Conservation (phyloP, 495 filamentous ascomycete species). For the Penicillium pulvis region DNA sequence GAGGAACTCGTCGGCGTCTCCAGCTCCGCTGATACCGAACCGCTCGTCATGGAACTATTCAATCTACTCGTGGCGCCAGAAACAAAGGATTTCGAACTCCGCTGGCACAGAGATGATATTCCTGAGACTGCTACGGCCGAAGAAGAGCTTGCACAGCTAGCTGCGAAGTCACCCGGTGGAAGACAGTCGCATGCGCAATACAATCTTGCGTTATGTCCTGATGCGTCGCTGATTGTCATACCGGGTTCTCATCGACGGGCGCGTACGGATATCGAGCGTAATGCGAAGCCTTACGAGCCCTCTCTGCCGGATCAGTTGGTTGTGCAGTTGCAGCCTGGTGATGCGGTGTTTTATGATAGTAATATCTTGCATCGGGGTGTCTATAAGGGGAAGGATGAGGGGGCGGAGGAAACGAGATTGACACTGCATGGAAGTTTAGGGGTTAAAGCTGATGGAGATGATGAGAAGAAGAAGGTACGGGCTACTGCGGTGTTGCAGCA, state of each 20-base stretch:
- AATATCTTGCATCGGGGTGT: slow-evolving; percentile 82
- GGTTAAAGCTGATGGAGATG: slow-evolving; percentile 46
- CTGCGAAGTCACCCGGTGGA: slow-evolving; percentile 43
- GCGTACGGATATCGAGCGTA: slow-evolving; percentile 64
- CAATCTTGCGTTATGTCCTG: slow-evolving; percentile 72
- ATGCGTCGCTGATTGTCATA: slow-evolving; percentile 67
- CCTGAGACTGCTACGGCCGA: slow-evolving; percentile 54
- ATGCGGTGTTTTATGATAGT: slow-evolving; percentile 84
- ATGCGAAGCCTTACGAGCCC: slow-evolving; percentile 58
- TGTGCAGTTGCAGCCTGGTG: slow-evolving; percentile 67
- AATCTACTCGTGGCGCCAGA: slow-evolving; percentile 75
- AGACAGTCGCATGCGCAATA: slow-evolving; percentile 71
- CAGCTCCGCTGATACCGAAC: slow-evolving; percentile 27
- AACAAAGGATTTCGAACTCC: slow-evolving; percentile 60
- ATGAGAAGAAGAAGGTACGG: slow-evolving; percentile 49
- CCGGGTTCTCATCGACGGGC: slow-evolving; percentile 69
- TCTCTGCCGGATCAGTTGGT: slow-evolving; percentile 60
- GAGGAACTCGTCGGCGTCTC: slow-evolving; percentile 56
- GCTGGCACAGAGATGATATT: slow-evolving; percentile 82
- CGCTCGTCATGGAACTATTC: slow-evolving; percentile 77
- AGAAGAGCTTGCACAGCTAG: slow-evolving; percentile 54
- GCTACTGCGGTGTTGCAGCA: slow-evolving; percentile 86
- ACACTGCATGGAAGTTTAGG: slow-evolving; percentile 85
- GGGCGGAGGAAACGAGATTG: slow-evolving; percentile 59
- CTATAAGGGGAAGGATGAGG: slow-evolving; percentile 54